Conservation (phyloP, 2,329 filamentous ascomycete species). For the Fusarium lyarnte region DNA sequence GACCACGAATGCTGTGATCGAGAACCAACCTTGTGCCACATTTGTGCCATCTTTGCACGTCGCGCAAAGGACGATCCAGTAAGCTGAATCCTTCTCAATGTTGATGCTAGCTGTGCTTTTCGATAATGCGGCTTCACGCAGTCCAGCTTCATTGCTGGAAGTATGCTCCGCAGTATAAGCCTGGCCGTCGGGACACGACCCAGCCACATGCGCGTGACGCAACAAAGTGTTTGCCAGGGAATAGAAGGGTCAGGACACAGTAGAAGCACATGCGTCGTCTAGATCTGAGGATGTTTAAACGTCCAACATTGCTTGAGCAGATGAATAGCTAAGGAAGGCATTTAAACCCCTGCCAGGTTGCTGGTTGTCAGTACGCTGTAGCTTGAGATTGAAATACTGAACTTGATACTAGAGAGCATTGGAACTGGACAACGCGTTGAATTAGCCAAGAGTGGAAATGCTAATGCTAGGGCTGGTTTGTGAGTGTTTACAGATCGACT, state of each 20-base stretch:
- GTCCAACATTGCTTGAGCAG: not conserved
- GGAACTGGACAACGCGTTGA: not conserved
- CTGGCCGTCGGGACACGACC: not conserved
- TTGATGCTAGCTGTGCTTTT: not conserved
- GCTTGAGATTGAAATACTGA: constrained; percentile 9
- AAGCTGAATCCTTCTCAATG: not conserved
- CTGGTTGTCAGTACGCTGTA: constrained; percentile 7
- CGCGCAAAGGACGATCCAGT: not conserved
- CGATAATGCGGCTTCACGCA: not conserved
- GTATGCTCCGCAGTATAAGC: not conserved
- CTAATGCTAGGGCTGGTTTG: not conserved
- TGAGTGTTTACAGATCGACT: not conserved
- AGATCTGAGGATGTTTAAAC: not conserved
- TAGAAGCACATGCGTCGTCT: not conserved
- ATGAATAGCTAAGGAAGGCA: constrained; percentile 1
- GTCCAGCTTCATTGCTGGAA: not conserved
- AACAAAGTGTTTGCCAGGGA: not conserved
- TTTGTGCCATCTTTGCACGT: not conserved
- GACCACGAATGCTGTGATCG: not conserved
- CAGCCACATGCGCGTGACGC: not conserved
- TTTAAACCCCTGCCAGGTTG: not conserved
- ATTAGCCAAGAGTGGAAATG: not conserved
- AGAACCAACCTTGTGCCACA: not conserved
- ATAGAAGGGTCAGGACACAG: not conserved
- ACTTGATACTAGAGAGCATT: not conserved